phyloP scores from a whole-genome alignment of 257 asterid species.

The Ocimum tenuiflorum region DNA sequence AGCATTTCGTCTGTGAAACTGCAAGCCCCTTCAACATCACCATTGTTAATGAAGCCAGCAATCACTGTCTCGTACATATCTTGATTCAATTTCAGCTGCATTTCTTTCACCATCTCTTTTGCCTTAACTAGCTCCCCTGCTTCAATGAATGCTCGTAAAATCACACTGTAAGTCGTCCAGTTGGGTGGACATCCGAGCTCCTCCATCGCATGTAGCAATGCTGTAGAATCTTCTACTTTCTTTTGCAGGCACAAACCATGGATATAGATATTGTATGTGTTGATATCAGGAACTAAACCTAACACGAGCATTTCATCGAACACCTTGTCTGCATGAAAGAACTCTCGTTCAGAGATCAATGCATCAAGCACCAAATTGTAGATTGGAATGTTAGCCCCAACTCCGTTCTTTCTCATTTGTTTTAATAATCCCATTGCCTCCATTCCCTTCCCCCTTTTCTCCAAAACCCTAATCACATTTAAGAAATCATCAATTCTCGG shows the following conservation, averaged over 20 bases:
- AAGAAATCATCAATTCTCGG: slow-evolving; percentile 45
- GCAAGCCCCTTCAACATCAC: slow-evolving; percentile 34
- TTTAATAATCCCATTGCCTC: slow-evolving; percentile 45
- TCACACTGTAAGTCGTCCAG: slow-evolving; percentile 30
- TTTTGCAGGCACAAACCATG: slow-evolving; percentile 50
- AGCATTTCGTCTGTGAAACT: slow-evolving; percentile 33
- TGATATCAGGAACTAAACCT: slow-evolving; percentile 56
- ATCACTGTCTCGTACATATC: slow-evolving; percentile 28
- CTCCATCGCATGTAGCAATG: slow-evolving; percentile 46
- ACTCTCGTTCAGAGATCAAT: slow-evolving; percentile 37
- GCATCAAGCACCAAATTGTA: slow-evolving; percentile 56
- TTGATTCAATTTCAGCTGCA: slow-evolving; percentile 34
- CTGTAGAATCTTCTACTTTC: slow-evolving; percentile 47
- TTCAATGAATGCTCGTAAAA: slow-evolving; percentile 30
- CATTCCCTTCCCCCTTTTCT: slow-evolving; percentile 23
- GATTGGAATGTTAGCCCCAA: slow-evolving; percentile 36
- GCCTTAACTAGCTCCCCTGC: slow-evolving; percentile 33
- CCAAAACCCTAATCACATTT: slow-evolving; percentile 42
- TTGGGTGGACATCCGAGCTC: slow-evolving; percentile 59
- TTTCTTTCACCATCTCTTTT: slow-evolving; percentile 28
- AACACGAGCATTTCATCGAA: slow-evolving; percentile 74
- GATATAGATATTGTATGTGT: slow-evolving; percentile 53
- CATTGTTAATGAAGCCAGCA: slow-evolving; percentile 21
- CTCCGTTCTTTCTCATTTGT: slow-evolving; percentile 41
- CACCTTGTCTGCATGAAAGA: slow-evolving; percentile 44